Evolutionary conservation across 805 yeast species (phyloP).

Genomic region (Candida broadrunensis): DNA sequence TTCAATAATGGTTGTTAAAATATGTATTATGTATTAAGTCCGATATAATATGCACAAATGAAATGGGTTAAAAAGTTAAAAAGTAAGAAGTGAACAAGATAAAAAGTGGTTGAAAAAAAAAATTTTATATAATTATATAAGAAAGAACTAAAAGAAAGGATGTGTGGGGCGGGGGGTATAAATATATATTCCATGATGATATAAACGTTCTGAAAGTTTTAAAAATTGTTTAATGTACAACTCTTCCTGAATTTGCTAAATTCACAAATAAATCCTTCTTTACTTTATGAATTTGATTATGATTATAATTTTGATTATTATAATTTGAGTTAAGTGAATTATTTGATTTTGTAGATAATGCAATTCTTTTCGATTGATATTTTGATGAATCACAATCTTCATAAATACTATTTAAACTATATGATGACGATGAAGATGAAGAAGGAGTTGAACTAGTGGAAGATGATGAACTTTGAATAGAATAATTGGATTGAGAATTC

Average conservation of each 20-base stretch:
- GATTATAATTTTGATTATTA: background rate
- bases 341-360: conserved; percentile 10
- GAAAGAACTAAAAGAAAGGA: no score
- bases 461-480: conserved; percentile 11
- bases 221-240: no score
- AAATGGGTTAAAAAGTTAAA: no score
- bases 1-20: no score
- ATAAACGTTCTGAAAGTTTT: no score
- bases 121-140: no score
- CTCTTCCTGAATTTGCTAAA: conserved; percentile 9
- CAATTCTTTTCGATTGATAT: conserved; percentile 6
- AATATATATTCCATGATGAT: no score
- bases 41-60: no score
- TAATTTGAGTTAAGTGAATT: conserved; percentile 1
- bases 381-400: conserved; percentile 4
- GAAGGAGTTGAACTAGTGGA: conserved; percentile 12
- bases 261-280: background rate
- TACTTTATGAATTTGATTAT: background rate
- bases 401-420: background rate
- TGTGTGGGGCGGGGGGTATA: no score
- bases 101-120: no score
- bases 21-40: no score
- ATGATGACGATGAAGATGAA: conserved; percentile 5
- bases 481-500: conserved; percentile 10
- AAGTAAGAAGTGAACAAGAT: no score